Percentiles rank a stretch among this genome's conserved stretches.
These are phyloP conservation scores for Phascolomyces articulosus DNA, from an alignment of 371 early-diverging fungal species.

Conservation along the genomic window DNA sequence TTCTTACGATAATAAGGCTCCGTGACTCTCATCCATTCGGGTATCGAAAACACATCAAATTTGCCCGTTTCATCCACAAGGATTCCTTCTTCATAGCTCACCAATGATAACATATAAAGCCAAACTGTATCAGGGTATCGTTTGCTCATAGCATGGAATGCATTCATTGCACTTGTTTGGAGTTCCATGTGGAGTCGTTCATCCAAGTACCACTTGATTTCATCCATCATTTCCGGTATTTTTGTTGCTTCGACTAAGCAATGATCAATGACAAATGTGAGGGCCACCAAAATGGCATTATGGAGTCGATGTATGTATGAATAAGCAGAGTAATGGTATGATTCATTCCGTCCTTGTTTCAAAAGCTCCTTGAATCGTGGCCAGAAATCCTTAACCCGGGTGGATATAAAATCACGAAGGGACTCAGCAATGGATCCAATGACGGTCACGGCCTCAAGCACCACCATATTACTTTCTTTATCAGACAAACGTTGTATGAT, in stretches of 20 bases:
- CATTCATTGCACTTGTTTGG: conserved; percentile 20
- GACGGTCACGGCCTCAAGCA: conserved; percentile 46
- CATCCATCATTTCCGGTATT: conserved; percentile 31
- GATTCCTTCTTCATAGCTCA: conserved; percentile 11
- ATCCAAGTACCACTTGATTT: conserved; percentile 27
- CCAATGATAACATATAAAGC: conserved; percentile 27
- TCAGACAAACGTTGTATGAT: conserved; percentile 54
- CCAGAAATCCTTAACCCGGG: conserved; percentile 54
- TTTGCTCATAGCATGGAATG: conserved; percentile 25
- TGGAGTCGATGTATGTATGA: conserved; percentile 41
- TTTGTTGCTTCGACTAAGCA: conserved; percentile 28
- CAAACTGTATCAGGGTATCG: conserved; percentile 50
- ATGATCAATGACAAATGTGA: conserved; percentile 23
- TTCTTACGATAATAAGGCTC: conserved; percentile 5
- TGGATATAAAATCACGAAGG: conserved; percentile 51
- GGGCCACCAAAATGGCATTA: conserved; percentile 30
- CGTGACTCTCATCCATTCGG: conserved; percentile 27
- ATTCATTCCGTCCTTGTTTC: conserved; percentile 11
- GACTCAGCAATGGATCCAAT: conserved; percentile 33
- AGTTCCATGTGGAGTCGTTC: conserved; percentile 32
- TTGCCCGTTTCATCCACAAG: conserved; percentile 3
- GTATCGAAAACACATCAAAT: conserved; percentile 25
- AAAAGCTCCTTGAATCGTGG: conserved; percentile 42
- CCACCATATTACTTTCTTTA: conserved; percentile 46
- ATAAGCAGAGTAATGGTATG: conserved; percentile 33